Percentiles rank a stretch among this genome's conserved stretches.
phyloP scores from a whole-genome alignment of 2,329 filamentous ascomycete genomes.

The Coniochaeta sp. region DNA sequence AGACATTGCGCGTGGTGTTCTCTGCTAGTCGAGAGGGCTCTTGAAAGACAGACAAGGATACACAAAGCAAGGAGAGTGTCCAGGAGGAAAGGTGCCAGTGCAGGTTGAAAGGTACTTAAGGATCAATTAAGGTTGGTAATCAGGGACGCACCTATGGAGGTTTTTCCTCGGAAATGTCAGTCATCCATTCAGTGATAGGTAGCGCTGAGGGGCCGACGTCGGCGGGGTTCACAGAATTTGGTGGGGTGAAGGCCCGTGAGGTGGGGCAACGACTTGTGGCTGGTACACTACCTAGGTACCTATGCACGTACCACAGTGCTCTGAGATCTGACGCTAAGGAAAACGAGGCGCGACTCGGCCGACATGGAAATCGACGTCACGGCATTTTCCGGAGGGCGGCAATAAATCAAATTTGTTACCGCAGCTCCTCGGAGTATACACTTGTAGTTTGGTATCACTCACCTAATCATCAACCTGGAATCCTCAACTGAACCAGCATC shows the following conservation, averaged over 20 bases:
- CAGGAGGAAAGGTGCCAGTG: neutral
- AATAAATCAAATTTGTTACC: too few relatives aligned
- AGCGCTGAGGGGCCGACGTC: neutral
- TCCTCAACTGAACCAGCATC: too few relatives aligned
- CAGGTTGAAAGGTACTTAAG: neutral
- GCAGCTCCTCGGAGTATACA: too few relatives aligned
- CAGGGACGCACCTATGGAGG: neutral
- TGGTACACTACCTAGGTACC: too few relatives aligned
- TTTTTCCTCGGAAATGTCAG: neutral
- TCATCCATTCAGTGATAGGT: neutral
- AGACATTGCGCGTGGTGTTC: neutral
- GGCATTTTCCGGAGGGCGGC: neutral
- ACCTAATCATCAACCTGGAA: too few relatives aligned
- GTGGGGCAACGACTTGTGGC: too few relatives aligned
- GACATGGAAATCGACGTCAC: too few relatives aligned
- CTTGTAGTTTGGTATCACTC: too few relatives aligned
- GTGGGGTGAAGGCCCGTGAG: neutral
- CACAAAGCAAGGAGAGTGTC: neutral
- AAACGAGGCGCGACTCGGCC: too few relatives aligned
- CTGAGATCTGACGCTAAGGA: neutral
- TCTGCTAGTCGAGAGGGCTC: neutral
- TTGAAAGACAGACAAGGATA: too few relatives aligned
- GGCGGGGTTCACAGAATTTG: neutral
- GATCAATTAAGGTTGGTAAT: neutral
- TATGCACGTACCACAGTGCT: too few relatives aligned